Conservation (phyloP, 2,329 filamentous ascomycete genomes). For the Penicillium digitatum region DNA sequence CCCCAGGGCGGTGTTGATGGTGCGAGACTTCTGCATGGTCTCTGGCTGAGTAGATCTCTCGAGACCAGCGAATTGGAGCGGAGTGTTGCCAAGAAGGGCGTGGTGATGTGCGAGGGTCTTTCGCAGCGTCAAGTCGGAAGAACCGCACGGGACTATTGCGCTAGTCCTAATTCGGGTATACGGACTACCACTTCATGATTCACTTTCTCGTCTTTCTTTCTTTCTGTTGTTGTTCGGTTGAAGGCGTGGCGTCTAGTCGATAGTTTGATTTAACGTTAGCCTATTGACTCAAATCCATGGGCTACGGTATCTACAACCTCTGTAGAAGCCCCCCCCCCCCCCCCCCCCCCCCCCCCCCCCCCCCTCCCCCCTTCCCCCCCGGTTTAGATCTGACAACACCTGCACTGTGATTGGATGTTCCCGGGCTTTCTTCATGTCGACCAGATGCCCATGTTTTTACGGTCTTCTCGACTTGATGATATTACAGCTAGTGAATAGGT, state of each 20-base stretch:
- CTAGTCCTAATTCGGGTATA: conserved; percentile 33
- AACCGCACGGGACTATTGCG: conserved; percentile 31
- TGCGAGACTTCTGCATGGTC: conserved; percentile 47
- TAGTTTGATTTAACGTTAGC: neutral
- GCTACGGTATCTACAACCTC: neutral
- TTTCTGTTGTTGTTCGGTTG: neutral
- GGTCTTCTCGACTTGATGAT: neutral
- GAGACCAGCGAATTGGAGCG: conserved; percentile 27
- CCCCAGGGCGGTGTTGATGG: conserved; percentile 41
- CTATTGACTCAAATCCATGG: neutral
- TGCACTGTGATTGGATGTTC: conserved; percentile 19
- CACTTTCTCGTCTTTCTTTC: neutral
- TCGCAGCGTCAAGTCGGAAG: conserved; percentile 27
- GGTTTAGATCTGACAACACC: conserved; percentile 23
- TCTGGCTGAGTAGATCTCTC: conserved; percentile 29
- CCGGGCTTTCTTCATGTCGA: neutral
- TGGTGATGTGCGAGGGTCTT: conserved; percentile 28
- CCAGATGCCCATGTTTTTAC: neutral
- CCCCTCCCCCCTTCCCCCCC: too few species aligned
- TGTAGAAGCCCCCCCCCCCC: too few species aligned
- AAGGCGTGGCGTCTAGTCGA: neutral
- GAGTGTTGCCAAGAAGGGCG: conserved; percentile 22
- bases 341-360: too few species aligned
- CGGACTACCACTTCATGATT: conserved; percentile 5
- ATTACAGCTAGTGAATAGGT: neutral